Percentiles rank a stretch among this genome's conserved stretches.
phyloP scores from a whole-genome alignment of 1,284 basidiomycete genomes.

The Pisolithus thermaeus region DNA sequence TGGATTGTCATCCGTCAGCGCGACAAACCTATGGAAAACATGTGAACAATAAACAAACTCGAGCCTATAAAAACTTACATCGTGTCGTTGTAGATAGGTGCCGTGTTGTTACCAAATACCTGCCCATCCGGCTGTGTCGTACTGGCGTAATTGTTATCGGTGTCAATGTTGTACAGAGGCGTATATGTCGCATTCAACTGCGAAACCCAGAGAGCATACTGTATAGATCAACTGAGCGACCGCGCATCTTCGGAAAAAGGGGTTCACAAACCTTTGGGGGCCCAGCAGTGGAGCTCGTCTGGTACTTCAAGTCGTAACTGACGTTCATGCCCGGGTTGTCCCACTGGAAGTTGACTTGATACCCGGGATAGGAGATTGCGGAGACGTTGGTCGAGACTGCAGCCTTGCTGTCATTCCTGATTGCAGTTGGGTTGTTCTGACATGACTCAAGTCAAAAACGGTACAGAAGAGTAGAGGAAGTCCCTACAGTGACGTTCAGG shows the following conservation, averaged over 20 bases:
- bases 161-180: constrained; percentile 38
- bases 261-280: constrained; percentile 31
- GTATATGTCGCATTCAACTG: constrained; percentile 66
- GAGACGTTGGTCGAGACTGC: constrained; percentile 46
- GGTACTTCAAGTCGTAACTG: constrained; percentile 48
- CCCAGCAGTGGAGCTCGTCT: constrained; percentile 43
- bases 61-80: constrained; percentile 28
- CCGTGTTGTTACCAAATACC: constrained; percentile 36
- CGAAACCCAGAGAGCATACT: constrained; percentile 48
- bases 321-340: constrained; percentile 49
- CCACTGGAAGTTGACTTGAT: constrained; percentile 47
- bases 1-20: constrained; percentile 45
- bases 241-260: background rate
- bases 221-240: background rate
- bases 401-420: constrained; percentile 19
- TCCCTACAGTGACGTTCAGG: constrained; percentile 38
- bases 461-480: background rate
- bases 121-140: constrained; percentile 45
- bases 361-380: constrained; percentile 41
- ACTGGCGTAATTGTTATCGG: constrained; percentile 38
- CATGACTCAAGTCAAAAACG: background rate
- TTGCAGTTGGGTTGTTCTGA: constrained; percentile 29
- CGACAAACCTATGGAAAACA: constrained; percentile 38
- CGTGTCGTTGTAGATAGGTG: constrained; percentile 43
- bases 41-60: background rate